These are phyloP conservation scores for Naganishia vishniacii DNA, from an alignment of 768 basidiomycete genomes.

Conservation along the genomic window DNA sequence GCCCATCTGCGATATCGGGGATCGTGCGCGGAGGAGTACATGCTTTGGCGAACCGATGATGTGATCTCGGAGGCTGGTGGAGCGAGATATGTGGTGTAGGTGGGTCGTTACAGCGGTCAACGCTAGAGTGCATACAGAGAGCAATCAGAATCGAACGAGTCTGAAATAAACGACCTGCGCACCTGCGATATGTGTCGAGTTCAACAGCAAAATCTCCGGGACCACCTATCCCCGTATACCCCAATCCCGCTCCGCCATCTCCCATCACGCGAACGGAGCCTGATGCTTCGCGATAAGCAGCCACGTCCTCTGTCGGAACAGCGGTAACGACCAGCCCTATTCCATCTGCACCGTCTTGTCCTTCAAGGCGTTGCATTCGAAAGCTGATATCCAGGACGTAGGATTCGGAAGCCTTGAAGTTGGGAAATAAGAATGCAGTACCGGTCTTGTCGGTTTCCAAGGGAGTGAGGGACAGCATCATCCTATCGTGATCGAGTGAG, in stretches of 20 bases:
- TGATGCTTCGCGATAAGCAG: background rate
- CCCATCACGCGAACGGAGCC: conserved; percentile 28
- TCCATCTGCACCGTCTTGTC: conserved; percentile 41
- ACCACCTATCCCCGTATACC: conserved; percentile 41
- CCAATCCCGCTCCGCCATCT: conserved; percentile 38
- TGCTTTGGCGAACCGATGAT: conserved; percentile 41
- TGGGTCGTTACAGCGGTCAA: conserved; percentile 44
- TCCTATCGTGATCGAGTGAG: background rate
- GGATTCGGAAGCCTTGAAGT: conserved; percentile 10
- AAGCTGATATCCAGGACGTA: conserved; percentile 32
- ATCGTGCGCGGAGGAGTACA: conserved; percentile 35
- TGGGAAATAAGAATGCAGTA: conserved; percentile 32
- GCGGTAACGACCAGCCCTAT: conserved; percentile 37
- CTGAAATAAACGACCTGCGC: background rate
- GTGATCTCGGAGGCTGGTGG: conserved; percentile 44
- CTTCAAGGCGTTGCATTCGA: conserved; percentile 26
- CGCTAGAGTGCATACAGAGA: background rate
- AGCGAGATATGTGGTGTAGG: conserved; percentile 47
- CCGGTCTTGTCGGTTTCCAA: conserved; percentile 31
- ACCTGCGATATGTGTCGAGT: conserved; percentile 46
- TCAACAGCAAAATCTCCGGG: conserved; percentile 45
- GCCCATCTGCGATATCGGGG: conserved; percentile 40
- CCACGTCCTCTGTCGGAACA: conserved; percentile 14
- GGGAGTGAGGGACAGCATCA: conserved; percentile 29
- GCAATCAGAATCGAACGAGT: background rate